Base-by-base conservation (phyloP, 768 basidiomycete species). In the Chlorophyllum brunneum region DNA sequence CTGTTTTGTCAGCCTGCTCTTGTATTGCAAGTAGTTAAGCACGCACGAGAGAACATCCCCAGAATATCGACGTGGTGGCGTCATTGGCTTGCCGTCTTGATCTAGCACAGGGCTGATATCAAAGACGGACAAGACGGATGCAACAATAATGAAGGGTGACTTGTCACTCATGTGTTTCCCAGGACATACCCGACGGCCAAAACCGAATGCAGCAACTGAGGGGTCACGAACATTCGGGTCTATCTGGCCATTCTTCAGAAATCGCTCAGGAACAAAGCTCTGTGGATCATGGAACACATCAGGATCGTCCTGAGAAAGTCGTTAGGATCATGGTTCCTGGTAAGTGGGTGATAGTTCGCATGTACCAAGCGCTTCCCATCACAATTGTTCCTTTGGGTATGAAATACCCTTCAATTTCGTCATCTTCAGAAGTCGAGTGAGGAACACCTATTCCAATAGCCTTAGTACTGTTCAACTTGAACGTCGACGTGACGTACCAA, bases 361-460 rank as follows among this genome's bases (percentile, higher is more conserved):
- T n/a, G 7, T 57, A 63, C 67, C 67, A 65, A 46, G 58, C 54
- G 36, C 70, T 70, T 18, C 60, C 62, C 40, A 70, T 54, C 23
- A 70, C 59, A 8, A 68, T 63, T 2, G 69, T 67, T 6, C 68
- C 70, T 29, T 60, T 65, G 0, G 72, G 71, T n/a, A 74, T 69
- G 50, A 63, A 61, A 36, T 55, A 59, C 4, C 61, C 65, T 54
- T 55, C 9, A 57, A 63, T 41, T 57, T 57, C 51, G 15, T 20
- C 51, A 31, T 40, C 48, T 31, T 41, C 40, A 7, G n/a, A 38
- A 4, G 48, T 44, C 8, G 39, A 13, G 29, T 24, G 42, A 11
- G 48, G 27, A 45, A 48, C 1, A 3, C 36, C 52, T 53, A 44
- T 3, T 8, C 16, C 36, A 15, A 55, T 51, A 56, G 10, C 56